phyloP scores from a whole-genome alignment of 2,329 filamentous ascomycete species.

The Colletotrichum orchidophilum region DNA sequence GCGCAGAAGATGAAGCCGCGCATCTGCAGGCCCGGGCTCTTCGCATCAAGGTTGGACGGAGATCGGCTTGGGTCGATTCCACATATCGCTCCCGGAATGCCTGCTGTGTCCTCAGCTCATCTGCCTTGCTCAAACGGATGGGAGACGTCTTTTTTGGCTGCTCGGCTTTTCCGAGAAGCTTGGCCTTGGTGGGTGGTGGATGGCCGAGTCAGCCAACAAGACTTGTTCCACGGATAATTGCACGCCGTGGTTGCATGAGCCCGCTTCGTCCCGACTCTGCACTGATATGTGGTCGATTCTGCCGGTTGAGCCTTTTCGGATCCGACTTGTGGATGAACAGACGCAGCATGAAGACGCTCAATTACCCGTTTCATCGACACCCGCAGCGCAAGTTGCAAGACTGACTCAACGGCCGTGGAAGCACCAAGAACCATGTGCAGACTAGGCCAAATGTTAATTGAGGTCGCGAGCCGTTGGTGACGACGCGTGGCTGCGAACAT shows the following conservation, averaged over 20 bases:
- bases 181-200: neutral
- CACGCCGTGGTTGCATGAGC: neutral
- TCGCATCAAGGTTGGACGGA: neutral
- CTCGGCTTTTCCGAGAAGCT: slow-evolving; percentile 12
- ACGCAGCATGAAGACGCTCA: slow-evolving; percentile 5
- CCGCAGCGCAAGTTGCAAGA: neutral
- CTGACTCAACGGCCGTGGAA: slow-evolving; percentile 11
- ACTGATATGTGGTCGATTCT: neutral
- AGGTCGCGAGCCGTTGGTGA: neutral
- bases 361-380: slow-evolving; percentile 26
- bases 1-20: neutral
- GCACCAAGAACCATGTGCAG: neutral
- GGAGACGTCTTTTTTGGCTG: neutral
- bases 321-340: slow-evolving; percentile 13
- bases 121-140: neutral
- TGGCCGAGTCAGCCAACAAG: slow-evolving; percentile 8
- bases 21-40: neutral
- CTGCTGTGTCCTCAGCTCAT: neutral
- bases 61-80: neutral
- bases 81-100: neutral
- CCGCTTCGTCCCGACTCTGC: slow-evolving; percentile 7
- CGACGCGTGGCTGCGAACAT: neutral
- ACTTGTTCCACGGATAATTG: neutral
- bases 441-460: neutral
- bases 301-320: slow-evolving; percentile 19